phyloP scores from a whole-genome alignment of 208 protist genomes.

The Herpetomonas samuelpessoai region DNA sequence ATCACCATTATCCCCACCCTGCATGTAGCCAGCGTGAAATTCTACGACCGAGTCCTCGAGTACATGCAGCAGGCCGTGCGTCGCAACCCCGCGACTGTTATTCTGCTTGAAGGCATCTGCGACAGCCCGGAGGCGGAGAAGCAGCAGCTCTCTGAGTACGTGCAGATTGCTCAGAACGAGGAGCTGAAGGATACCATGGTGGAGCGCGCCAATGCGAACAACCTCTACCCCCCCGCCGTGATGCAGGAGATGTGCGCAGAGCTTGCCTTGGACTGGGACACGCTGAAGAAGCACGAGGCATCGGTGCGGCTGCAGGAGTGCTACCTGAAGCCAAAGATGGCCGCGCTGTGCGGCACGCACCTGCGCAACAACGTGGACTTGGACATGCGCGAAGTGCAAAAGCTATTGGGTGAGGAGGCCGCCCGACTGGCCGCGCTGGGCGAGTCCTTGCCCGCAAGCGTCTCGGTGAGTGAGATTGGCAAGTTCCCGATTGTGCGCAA shows the following conservation, averaged over 20 bases:
- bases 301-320: conserved; percentile 85
- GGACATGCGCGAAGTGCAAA: conserved; percentile 79
- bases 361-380: conserved; percentile 83
- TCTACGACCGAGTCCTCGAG: conserved; percentile 84
- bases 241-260: conserved; percentile 82
- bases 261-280: conserved; percentile 64
- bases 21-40: conserved; percentile 77
- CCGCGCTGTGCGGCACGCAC: conserved; percentile 60
- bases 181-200: conserved; percentile 56
- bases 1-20: conserved; percentile 87
- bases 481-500: conserved; percentile 61
- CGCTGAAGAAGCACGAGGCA: conserved; percentile 34
- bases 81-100: conserved; percentile 53
- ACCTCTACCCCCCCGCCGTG: conserved; percentile 56
- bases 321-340: conserved; percentile 90
- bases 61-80: conserved; percentile 78
- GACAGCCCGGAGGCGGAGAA: conserved; percentile 66
- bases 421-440: conserved; percentile 33
- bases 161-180: conserved; percentile 44
- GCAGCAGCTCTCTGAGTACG: conserved; percentile 83
- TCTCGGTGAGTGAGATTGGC: conserved; percentile 65
- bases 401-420: conserved; percentile 59
- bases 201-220: conserved; percentile 74
- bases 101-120: conserved; percentile 89
- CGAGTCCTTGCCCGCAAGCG: conserved; percentile 36